Evolutionary conservation across 345 rosid species (phyloP), one percentile per base, ranked within the genome.

Genomic region (Erysimum cheiranthoides): DNA sequence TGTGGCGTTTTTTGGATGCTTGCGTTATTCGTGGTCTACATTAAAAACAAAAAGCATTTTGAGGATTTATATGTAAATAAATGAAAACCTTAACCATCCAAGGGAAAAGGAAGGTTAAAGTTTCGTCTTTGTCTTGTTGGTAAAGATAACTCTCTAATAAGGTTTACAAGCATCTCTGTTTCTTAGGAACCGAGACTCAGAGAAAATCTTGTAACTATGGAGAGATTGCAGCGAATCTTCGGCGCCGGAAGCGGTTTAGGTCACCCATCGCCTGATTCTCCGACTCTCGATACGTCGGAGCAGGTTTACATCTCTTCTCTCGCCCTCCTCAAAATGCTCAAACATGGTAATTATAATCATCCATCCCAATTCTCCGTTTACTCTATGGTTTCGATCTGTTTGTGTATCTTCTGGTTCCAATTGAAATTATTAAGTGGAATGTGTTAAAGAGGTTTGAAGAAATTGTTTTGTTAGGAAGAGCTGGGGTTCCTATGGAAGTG

Each of bases 401-500:
- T 73, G 34, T 30, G 6, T 14, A 2, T 42, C 30, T 30, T 6
- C 10, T 53, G 32, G 17, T 17, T 40, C 10, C 40, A 64, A 21
- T 21, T 1, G 25, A 21, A 21, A 21, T 21, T 45, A 10, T 39
- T 17, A 6, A 14, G 50, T 34, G 21, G 21, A 58, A 9, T 46
- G 47, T 21, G 25, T 5, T 45, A 43, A n/a, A n/a, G 53, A 30
- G 50, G 42, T 68, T 43, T 61, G 39, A 32, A 8, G 12, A 27
- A 39, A 31, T 0, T 32, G 9, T 21, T 21, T 4, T 42, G 8
- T 18, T 58, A 76, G 98, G 98, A 53, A 91, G 99, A 81, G 99
- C 98, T 85, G 98, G 99, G 60, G 99, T 96, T 36, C 99, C 99
- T 51, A 96, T 96, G 99, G 98, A 96, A 68, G 99, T 96, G 1